Percentiles rank a stretch among this genome's conserved stretches.
Evolutionary conservation across 2,329 filamentous ascomycete genomes (phyloP).

Genomic region (Epichloe baconii): DNA sequence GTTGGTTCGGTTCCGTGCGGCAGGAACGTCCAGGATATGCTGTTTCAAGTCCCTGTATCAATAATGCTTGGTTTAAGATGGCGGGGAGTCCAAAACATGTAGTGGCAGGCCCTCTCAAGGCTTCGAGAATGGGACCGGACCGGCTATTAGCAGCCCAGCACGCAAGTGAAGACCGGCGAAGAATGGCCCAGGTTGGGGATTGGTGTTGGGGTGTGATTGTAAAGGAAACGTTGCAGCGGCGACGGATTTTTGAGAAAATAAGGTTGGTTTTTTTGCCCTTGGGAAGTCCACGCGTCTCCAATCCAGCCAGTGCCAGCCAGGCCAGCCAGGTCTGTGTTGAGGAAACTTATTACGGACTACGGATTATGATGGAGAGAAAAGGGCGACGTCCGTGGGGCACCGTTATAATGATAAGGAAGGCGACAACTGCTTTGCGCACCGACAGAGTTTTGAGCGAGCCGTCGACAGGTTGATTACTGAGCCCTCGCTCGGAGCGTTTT

Average conservation of each 20-base stretch:
- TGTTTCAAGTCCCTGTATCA: constrained; percentile 10
- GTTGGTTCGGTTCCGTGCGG: constrained; percentile 2
- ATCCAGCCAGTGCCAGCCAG: no score
- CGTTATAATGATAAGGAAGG: neutral
- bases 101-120: neutral
- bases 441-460: neutral
- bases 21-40: constrained; percentile 2
- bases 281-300: no score
- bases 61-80: constrained; percentile 7
- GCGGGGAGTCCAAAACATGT: constrained; percentile 7
- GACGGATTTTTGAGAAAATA: neutral
- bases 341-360: neutral
- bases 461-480: neutral
- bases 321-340: neutral
- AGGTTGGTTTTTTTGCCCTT: neutral
- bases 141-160: neutral
- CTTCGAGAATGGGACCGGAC: neutral
- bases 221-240: neutral
- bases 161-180: neutral
- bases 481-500: neutral
- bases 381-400: neutral
- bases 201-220: neutral
- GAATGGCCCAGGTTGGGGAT: neutral
- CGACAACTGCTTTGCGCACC: constrained; percentile 1
- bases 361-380: neutral